These are phyloP conservation scores for Cercospora nicotianae DNA, from an alignment of 2,329 filamentous ascomycete genomes.

Conservation along the genomic window DNA sequence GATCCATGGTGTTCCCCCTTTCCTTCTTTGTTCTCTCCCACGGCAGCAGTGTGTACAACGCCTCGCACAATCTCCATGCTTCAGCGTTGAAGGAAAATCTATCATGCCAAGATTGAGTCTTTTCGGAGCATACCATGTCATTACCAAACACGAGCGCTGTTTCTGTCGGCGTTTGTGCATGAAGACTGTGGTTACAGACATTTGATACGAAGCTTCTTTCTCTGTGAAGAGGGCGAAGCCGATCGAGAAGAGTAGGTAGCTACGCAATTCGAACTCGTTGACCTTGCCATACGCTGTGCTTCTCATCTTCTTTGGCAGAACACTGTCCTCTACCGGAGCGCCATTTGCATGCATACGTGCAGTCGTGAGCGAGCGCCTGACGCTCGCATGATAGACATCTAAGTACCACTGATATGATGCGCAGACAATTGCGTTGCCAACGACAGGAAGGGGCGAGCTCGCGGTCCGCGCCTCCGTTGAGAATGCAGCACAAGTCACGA, in stretches of 20 bases:
- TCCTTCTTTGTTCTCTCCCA: conserved; percentile 24
- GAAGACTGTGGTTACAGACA: conserved; percentile 60
- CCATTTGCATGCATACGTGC: not conserved
- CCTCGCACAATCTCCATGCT: conserved; percentile 56
- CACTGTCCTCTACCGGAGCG: not conserved
- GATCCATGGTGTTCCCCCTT: not conserved
- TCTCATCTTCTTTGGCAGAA: not conserved
- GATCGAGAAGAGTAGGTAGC: conserved; percentile 4
- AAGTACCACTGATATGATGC: not conserved
- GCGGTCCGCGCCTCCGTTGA: not conserved
- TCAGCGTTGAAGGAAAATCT: conserved; percentile 65
- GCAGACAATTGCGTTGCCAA: not conserved
- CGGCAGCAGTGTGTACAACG: conserved; percentile 73
- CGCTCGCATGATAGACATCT: not conserved
- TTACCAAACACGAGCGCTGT: conserved; percentile 66
- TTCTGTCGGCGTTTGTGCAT: conserved; percentile 61
- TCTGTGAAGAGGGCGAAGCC: not conserved
- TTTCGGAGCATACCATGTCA: conserved; percentile 46
- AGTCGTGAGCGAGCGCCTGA: not conserved
- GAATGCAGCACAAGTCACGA: not conserved
- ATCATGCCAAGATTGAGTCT: conserved; percentile 62
- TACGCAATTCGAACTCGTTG: not conserved
- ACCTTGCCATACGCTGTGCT: not conserved
- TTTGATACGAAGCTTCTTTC: not conserved
- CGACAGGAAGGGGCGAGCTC: not conserved